phyloP scores from a whole-genome alignment of 2,329 filamentous ascomycete species.

The Daldinia sp. region DNA sequence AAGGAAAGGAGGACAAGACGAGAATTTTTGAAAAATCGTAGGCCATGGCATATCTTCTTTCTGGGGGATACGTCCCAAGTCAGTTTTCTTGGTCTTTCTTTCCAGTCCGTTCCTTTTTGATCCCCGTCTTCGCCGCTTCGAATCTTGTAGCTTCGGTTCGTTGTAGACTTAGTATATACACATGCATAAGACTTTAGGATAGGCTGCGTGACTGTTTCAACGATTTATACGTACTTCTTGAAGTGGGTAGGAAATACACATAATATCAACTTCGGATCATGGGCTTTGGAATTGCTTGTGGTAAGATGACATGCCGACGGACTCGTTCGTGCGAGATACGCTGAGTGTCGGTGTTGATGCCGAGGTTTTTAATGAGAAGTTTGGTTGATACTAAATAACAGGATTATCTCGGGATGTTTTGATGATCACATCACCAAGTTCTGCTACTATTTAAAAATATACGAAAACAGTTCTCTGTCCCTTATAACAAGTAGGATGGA shows the following conservation, averaged over 20 bases:
- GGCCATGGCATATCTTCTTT: constrained; percentile 7
- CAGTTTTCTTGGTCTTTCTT: constrained; percentile 21
- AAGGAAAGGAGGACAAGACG: background rate
- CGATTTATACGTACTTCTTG: background rate
- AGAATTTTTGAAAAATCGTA: constrained; percentile 24
- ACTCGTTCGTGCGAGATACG: too few species aligned
- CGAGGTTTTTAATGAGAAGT: too few species aligned
- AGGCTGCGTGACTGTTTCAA: background rate
- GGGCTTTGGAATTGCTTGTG: background rate
- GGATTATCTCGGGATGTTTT: too few species aligned
- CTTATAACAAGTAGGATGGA: background rate
- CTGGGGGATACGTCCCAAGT: constrained; percentile 2
- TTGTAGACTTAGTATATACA: constrained; percentile 14
- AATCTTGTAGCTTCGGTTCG: constrained; percentile 25
- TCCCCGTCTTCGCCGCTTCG: constrained; percentile 5
- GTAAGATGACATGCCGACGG: background rate
- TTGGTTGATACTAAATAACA: background rate
- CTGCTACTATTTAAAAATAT: too few species aligned
- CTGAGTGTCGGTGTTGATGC: too few species aligned
- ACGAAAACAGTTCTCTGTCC: too few species aligned
- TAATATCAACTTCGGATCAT: background rate
- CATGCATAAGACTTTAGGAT: constrained; percentile 1
- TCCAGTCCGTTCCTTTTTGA: constrained; percentile 21
- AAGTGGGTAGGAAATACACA: background rate
- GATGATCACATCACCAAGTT: too few species aligned